phyloP scores from a whole-genome alignment of 257 asterid species.

The Marsdenia floribunda region DNA sequence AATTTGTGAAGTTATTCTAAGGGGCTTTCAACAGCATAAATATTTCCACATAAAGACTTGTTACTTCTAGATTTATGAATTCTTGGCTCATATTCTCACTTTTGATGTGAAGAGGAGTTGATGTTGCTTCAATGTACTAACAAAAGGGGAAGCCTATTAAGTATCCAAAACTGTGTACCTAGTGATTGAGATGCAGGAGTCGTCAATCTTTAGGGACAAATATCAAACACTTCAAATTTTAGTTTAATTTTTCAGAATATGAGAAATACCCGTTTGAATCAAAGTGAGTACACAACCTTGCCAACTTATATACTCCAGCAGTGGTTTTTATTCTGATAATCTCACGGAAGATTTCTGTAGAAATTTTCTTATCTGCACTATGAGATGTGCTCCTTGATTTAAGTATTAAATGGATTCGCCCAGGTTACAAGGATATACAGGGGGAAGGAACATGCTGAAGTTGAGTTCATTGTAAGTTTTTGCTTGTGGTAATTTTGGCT shows the following conservation, averaged over 20 bases:
- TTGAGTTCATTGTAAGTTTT: slow-evolving; percentile 23
- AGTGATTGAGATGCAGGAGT: slow-evolving; percentile 1
- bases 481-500: background rate
- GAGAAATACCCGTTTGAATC: background rate
- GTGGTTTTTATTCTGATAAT: background rate
- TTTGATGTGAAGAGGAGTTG: background rate
- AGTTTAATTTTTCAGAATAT: background rate
- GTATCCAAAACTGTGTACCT: background rate
- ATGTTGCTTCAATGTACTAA: background rate
- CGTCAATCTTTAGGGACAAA: background rate
- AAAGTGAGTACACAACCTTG: background rate
- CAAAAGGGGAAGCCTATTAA: background rate
- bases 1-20: background rate
- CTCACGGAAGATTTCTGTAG: background rate
- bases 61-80: background rate
- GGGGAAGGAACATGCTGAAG: slow-evolving; percentile 26
- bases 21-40: background rate
- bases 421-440: slow-evolving; percentile 22
- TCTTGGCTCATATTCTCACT: background rate
- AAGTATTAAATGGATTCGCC: background rate
- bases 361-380: background rate
- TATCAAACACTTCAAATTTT: background rate
- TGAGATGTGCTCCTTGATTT: slow-evolving; percentile 12
- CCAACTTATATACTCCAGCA: background rate
- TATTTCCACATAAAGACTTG: background rate